Conservation (phyloP, 306 rosid species). For the Quercus wislizeni region DNA sequence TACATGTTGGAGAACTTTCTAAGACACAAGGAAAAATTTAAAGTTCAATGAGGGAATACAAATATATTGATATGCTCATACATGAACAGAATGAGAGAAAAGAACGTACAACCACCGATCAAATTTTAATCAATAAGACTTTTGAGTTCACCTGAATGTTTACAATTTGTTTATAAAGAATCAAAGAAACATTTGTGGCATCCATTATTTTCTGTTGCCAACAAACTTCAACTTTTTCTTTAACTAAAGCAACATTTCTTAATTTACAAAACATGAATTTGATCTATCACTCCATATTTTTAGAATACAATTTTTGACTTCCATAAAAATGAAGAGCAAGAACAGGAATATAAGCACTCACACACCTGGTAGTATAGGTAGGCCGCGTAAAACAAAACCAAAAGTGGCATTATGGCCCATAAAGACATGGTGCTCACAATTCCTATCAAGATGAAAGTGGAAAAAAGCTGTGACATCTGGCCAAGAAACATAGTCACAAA, state of each 20-base stretch:
- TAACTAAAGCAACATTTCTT: neutral
- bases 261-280: neutral
- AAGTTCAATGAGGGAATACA: neutral
- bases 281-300: neutral
- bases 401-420: constrained; percentile 93
- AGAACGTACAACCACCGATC: neutral
- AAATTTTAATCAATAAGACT: neutral
- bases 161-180: neutral
- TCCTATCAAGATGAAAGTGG: constrained; percentile 89
- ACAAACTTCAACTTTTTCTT: neutral
- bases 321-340: constrained; percentile 8
- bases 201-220: neutral
- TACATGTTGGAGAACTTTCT: neutral
- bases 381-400: constrained; percentile 78
- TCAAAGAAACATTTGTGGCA: neutral
- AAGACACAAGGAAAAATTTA: neutral
- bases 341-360: constrained; percentile 8
- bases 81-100: neutral
- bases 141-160: neutral
- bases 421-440: constrained; percentile 93
- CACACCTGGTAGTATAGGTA: constrained; percentile 89
- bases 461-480: constrained; percentile 72
- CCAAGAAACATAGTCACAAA: constrained; percentile 75
- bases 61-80: neutral
- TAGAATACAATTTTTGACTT: neutral